These are phyloP conservation scores for Diaporthe destruens DNA, from an alignment of 2,329 filamentous ascomycete genomes.

Conservation along the genomic window DNA sequence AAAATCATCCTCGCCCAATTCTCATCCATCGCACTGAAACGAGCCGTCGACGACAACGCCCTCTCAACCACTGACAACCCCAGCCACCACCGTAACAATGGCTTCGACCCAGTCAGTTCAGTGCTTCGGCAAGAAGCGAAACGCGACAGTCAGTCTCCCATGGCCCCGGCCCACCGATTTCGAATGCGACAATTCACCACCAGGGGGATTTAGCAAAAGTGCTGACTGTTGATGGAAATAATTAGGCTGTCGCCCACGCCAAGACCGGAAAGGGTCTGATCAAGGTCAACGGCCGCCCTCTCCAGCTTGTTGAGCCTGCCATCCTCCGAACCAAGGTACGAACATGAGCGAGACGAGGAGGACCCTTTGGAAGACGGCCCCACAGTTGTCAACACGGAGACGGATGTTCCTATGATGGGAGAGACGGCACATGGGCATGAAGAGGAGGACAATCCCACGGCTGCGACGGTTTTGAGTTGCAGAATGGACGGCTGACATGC, in stretches of 20 bases:
- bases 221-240: conserved; percentile 37
- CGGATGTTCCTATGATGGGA: not conserved
- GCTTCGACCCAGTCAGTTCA: conserved; percentile 86
- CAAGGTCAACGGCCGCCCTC: conserved; percentile 98
- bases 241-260: conserved; percentile 42
- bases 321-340: conserved; percentile 96
- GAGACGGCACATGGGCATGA: not conserved
- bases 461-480: not conserved
- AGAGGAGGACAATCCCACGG: not conserved
- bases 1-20: conserved; percentile 37
- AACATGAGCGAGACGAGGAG: conserved; percentile 40
- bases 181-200: conserved; percentile 29
- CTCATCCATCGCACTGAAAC: conserved; percentile 27
- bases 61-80: conserved; percentile 36
- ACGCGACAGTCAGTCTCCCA: conserved; percentile 69
- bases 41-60: conserved; percentile 34
- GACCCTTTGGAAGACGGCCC: conserved; percentile 1
- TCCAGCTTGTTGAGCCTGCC: conserved; percentile 94
- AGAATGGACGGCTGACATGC: conserved; percentile 42
- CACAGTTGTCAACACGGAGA: conserved; percentile 3
- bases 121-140: conserved; percentile 99
- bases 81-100: conserved; percentile 68
- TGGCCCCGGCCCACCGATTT: conserved; percentile 21
- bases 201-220: conserved; percentile 35
- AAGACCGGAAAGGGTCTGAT: conserved; percentile 76